Evolutionary conservation across 164 flowering plant species (phyloP), one percentile per base, ranked within the genome.

Genomic region (Hamamelis virginiana): DNA sequence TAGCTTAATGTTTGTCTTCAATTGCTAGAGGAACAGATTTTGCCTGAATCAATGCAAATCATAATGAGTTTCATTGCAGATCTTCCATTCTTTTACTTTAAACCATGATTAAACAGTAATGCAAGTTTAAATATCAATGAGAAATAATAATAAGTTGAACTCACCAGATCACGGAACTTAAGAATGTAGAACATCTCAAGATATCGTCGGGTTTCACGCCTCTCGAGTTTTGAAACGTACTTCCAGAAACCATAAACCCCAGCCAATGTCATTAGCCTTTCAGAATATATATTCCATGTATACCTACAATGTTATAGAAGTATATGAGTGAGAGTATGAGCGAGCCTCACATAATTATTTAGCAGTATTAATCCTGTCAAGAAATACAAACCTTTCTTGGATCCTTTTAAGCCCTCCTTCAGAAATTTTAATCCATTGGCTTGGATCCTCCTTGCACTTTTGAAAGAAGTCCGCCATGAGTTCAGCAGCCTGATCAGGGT

Each of bases 211-310:
- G 96, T 95, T 76, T 95, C 99, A 43, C 89, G 94, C 84, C 99
- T 87, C 75, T 91, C 98, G 25, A 95, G 94, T 71, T 95, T 95
- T 0, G 99, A 95, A 19, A 90, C 99, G 67, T 89, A 78, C 80
- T 95, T 95, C 99, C 99, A 95, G 78, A 95, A 95, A 26, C 98
- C 86, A 74, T 95, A 95, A 23, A 95, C 98, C 18, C 96, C 98
- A 58, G 98, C 93, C 65, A 95, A 62, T n/a, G 98, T 95, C 94
- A 95, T 78, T 50, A 95, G 79, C 84, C 97, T 84, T 70, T 92
- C 94, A 11, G 99, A 91, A 75, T 95, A 92, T 25, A 91, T 89
- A 76, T 88, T 89, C 98, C 99, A 95, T 5, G 99, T 95, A 69
- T 88, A 95, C 86, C 99, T 95, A 75, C 66, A 76, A 74, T 16